Conservation (phyloP, 495 filamentous ascomycete species). For the Hyaloscypha finlandica region DNA sequence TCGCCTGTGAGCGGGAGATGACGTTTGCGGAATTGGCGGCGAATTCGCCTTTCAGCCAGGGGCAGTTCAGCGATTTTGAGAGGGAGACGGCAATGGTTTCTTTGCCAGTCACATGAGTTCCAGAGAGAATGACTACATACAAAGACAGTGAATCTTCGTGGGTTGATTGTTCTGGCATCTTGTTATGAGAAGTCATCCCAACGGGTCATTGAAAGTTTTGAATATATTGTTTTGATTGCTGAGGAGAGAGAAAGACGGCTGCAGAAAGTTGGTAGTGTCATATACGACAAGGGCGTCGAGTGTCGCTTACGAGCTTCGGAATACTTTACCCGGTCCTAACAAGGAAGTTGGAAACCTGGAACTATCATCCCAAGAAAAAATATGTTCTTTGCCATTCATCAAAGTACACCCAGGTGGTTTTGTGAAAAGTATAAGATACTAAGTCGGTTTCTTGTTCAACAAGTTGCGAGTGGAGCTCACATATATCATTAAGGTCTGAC, state of each 20-base stretch:
- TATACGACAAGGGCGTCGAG: neutral
- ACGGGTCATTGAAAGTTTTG: neutral
- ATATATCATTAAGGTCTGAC: too few relatives aligned
- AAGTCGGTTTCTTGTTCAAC: too few relatives aligned
- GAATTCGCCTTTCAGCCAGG: constrained; percentile 5
- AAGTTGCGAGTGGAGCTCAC: too few relatives aligned
- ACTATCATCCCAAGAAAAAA: too few relatives aligned
- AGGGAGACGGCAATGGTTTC: constrained; percentile 6
- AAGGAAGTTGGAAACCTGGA: too few relatives aligned
- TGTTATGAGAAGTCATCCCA: neutral
- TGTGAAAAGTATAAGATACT: too few relatives aligned
- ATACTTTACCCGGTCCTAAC: too few relatives aligned
- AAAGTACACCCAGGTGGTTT: too few relatives aligned
- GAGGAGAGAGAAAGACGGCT: neutral
- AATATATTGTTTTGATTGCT: neutral
- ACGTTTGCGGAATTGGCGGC: neutral
- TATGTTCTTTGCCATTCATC: too few relatives aligned
- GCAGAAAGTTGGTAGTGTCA: neutral
- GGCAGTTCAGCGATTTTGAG: neutral
- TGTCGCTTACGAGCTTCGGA: neutral
- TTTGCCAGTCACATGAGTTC: constrained; percentile 4
- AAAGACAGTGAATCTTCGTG: neutral
- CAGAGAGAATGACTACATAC: constrained; percentile 1
- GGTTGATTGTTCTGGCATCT: neutral
- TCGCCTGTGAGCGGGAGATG: neutral